Percentiles rank a stretch among this genome's conserved stretches.
phyloP scores from a whole-genome alignment of 1,284 basidiomycete genomes.

The Pascua guehoae region DNA sequence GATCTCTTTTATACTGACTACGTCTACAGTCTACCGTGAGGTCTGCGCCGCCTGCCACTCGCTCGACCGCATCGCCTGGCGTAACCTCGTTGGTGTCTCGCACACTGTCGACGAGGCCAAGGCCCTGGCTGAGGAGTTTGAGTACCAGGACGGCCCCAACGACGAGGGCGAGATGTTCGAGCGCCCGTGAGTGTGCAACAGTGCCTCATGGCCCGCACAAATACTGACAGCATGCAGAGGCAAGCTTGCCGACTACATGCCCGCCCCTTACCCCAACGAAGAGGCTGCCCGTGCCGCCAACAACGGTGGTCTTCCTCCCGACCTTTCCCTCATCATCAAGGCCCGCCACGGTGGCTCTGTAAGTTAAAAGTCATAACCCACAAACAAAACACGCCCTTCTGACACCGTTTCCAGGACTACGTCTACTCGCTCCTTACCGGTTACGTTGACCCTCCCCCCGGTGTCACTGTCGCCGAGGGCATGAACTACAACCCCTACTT shows the following conservation, averaged over 20 bases:
- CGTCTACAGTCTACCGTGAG: conserved; percentile 79
- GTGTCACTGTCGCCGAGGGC: conserved; percentile 91
- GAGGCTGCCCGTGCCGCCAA: conserved; percentile 95
- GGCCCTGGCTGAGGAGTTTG: conserved; percentile 90
- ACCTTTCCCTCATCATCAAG: conserved; percentile 96
- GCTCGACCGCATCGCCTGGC: conserved; percentile 98
- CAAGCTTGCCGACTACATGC: conserved; percentile 84
- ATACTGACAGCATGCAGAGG: conserved; percentile 25
- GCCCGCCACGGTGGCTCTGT: conserved; percentile 95
- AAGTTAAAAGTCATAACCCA: conserved; percentile 40
- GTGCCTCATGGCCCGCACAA: background rate
- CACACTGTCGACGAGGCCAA: conserved; percentile 92
- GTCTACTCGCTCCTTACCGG: conserved; percentile 95
- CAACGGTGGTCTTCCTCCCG: conserved; percentile 83
- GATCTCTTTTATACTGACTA: conserved; percentile 1
- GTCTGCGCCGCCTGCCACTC: conserved; percentile 99
- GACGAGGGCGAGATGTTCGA: conserved; percentile 97
- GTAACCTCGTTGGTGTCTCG: conserved; percentile 96
- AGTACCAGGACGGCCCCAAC: conserved; percentile 95
- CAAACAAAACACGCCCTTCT: background rate
- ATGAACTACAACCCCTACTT: conserved; percentile 99
- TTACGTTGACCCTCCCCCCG: conserved; percentile 94
- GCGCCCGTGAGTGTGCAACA: conserved; percentile 67
- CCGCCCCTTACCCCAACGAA: conserved; percentile 93
- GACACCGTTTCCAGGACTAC: conserved; percentile 66